Base-by-base conservation (phyloP, 1,139 yeast genomes). In the Yamadazyma aaseri region DNA sequence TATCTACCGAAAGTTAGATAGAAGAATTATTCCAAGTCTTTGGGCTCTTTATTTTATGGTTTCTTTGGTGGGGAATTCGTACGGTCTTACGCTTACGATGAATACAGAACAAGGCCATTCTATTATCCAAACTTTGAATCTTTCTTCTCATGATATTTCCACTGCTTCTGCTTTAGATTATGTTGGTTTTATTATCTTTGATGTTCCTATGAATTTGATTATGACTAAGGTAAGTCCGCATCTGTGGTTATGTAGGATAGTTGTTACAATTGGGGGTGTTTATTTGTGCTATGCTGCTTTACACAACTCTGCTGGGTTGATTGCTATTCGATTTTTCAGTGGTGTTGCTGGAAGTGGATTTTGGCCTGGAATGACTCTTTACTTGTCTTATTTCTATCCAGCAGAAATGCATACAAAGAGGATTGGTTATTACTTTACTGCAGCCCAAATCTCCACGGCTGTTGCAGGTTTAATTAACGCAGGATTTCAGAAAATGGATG, bases 341-440 rank as follows among this genome's bases (percentile, higher is more conserved):
- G 96, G 96, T 30, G 51, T 83, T 39, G 85, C 83, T 39, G 89
- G 89, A 32, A 95, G 96, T 8, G 96, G 96, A 24, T 80, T 89
- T 3, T 87, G 96, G 96, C 96, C 96, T 1, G 96, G 96, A 8
- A 69, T 87, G 81, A 81, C 90, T 16, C 86, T 86, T 59, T 87
- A 86, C 50, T 71, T 87, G 28, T 77, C 90, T 1, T 65, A 86
- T 47, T 87, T 95, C 94, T 87, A 87, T 51, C 96, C 96, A 1
- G 76, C 81, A 35, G 81, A 84, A 32, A 69, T 94, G 39, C 76
- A 81, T 45, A 85, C 95, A 3, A 73, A 79, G 45, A 68, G 96
- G 51, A 84, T 87, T 42, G 96, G 96, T 2, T 86, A 84, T 61
- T 87, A 87, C 57, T 87, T 82, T 58, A 86, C 95, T 2, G 96